Conservation (phyloP, 306 rosid species). For the Malus asiatica region DNA sequence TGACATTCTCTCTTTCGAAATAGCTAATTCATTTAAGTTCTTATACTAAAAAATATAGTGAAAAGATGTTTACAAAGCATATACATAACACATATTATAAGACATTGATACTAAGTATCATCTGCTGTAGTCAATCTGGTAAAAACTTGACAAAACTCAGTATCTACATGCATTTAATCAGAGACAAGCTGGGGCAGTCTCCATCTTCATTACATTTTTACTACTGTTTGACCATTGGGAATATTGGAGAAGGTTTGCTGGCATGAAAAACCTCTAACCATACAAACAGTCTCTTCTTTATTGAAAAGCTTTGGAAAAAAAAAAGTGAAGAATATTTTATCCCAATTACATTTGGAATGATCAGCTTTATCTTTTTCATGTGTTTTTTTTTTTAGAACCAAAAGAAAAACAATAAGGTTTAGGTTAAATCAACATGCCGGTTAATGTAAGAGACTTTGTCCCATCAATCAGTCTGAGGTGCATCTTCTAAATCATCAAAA, state of each 20-base stretch:
- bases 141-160: not conserved
- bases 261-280: too few relatives aligned
- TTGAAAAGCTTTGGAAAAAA: too few relatives aligned
- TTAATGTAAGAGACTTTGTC: constrained; percentile 76
- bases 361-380: too few relatives aligned
- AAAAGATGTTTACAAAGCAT: not conserved
- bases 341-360: too few relatives aligned
- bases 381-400: too few relatives aligned
- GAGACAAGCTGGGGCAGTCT: not conserved
- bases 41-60: not conserved
- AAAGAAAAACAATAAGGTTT: too few relatives aligned
- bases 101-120: not conserved
- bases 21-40: not conserved
- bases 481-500: constrained; percentile 71
- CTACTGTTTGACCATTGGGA: too few relatives aligned
- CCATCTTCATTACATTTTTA: too few relatives aligned
- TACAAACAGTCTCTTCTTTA: too few relatives aligned
- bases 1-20: not conserved
- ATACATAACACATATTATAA: not conserved
- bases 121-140: too few relatives aligned
- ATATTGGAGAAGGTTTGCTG: not conserved
- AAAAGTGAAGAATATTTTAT: too few relatives aligned
- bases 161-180: not conserved
- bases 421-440: constrained; percentile 51
- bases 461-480: constrained; percentile 74